These are phyloP conservation scores for Pyrus bretschneideri DNA, from an alignment of 306 rosid genomes.

Conservation along the genomic window DNA sequence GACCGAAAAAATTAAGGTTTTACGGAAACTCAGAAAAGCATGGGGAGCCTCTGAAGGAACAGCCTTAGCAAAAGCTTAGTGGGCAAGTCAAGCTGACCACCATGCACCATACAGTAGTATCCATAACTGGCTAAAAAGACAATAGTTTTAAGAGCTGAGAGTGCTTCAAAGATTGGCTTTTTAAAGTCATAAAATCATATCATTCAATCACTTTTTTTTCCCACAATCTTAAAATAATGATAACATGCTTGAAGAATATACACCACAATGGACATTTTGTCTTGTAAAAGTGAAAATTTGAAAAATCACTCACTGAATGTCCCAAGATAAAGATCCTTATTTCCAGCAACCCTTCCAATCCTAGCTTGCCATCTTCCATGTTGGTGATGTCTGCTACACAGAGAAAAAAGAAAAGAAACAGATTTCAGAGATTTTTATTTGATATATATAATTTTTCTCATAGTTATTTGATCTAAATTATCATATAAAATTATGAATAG, in stretches of 20 bases:
- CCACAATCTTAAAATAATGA: constrained; percentile 9
- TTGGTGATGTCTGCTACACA: constrained; percentile 71
- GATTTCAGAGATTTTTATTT: not conserved
- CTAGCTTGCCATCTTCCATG: constrained; percentile 98
- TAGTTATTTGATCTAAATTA: too few relatives aligned
- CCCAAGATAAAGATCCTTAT: constrained; percentile 92
- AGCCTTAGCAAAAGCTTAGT: constrained; percentile 26
- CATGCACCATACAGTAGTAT: constrained; percentile 10
- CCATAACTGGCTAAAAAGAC: constrained; percentile 27
- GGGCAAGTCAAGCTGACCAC: constrained; percentile 6
- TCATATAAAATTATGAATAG: constrained; percentile 2
- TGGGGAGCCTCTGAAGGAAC: constrained; percentile 16
- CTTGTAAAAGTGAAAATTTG: not conserved
- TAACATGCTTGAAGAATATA: constrained; percentile 12
- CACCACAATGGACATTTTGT: not conserved
- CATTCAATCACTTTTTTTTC: constrained; percentile 3
- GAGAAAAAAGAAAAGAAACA: not conserved
- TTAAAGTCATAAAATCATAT: constrained; percentile 19
- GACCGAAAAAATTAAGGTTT: not conserved
- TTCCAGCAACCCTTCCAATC: constrained; percentile 92
- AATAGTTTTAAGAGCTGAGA: constrained; percentile 10
- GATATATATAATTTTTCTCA: not conserved
- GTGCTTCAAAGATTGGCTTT: constrained; percentile 24
- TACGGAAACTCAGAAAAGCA: not conserved
- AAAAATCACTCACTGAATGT: constrained; percentile 62